Evolutionary conservation across 2,329 filamentous ascomycete genomes (phyloP), one percentile per base, ranked within the genome.

Genomic region (Alternaria rosae): DNA sequence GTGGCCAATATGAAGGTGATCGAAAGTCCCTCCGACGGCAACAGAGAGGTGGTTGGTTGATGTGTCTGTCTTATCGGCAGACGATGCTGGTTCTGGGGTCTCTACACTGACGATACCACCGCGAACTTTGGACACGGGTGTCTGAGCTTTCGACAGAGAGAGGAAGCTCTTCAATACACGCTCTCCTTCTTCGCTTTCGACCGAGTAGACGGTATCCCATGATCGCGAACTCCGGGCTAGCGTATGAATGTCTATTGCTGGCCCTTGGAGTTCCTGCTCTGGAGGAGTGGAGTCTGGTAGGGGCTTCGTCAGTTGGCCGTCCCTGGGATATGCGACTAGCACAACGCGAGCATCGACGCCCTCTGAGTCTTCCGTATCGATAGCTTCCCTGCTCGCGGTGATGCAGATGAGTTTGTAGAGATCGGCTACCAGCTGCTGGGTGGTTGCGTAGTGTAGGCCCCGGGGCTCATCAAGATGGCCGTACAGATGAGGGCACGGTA

Each of bases 1-100:
- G 82, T 99, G 95, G 6, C 95, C 95, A 5, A 92, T 89, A 76
- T 99, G 95, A 21, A 99, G 86, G 79, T 98, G 93, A 78, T 99
- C 95, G 80, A 98, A 99, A 0, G 95, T 99, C 10, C 95, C 95
- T 28, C 94, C 95, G 12, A 98, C 87, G 54, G 91, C 92, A 52
- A 96, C 91, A 13, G 87, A 85, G 61, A 84, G 81, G 76, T 92
- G 87, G 43, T 78, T 74, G n/a, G 52, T 64, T 15, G 64, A 6
- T 26, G 25, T 52, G 20, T 9, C 54, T n/a, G 54, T n/a, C 21
- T 61, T n/a, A 23, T 53, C 57, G 25, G 57, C 17, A 32, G 66
- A 25, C 21, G 54, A 8, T 15, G 38, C 57, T 45, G 55, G 28
- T 25, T 23, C 23, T 32, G 62, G 17, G 9, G 53, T 54, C 41